Evolutionary conservation across 495 filamentous ascomycete species (phyloP), one percentile per base, ranked within the genome.

Genomic region (Trichoderma reesei): DNA sequence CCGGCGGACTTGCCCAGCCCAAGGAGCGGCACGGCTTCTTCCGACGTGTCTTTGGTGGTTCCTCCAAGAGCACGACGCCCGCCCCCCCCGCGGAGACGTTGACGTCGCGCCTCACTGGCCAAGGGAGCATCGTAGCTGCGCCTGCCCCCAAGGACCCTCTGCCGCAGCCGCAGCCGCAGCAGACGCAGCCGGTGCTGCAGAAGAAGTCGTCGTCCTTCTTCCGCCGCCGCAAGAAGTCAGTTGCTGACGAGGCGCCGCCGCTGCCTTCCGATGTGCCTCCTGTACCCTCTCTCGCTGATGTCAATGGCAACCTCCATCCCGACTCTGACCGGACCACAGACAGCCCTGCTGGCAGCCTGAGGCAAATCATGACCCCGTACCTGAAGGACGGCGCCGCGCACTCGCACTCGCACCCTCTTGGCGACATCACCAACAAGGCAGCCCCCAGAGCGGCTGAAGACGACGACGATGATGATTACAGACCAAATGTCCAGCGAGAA

Each of bases 181-280:
- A 38, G 61, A 67, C 56, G 64, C 70, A 48, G 68, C 72, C 38
- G 74, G 75, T 61, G 31, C 66, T 97, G 63, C 88, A 86, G 64
- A 96, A 98, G 77, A 98, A 96, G 73, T 83, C 88, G 4, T 96
- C 92, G 1, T 87, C 86, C 0, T 97, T 98, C 79, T 97, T 98
- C 75, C 82, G 94, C 68, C 82, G 93, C 67, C 83, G 94, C 67
- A 98, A 98, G 82, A 91, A 90, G 76, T 96, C 92, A 3, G 63
- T 85, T 76, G 63, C 88, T 83, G 71, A 80, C 59, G 41, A 71
- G 14, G 76, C 76, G 44, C 76, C 75, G 8, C 79, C 81, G 9
- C 69, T 77, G n/a, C 75, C 76, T 26, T 65, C 71, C 46, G 63
- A 71, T 65, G 71, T 70, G 31, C 72, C 69, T 9, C 44, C 60